A percentile compares a stretch with the other conserved stretches of the same genome.
Conservation (phyloP, 768 basidiomycete genomes). For the Termitomyces sp. region DNA sequence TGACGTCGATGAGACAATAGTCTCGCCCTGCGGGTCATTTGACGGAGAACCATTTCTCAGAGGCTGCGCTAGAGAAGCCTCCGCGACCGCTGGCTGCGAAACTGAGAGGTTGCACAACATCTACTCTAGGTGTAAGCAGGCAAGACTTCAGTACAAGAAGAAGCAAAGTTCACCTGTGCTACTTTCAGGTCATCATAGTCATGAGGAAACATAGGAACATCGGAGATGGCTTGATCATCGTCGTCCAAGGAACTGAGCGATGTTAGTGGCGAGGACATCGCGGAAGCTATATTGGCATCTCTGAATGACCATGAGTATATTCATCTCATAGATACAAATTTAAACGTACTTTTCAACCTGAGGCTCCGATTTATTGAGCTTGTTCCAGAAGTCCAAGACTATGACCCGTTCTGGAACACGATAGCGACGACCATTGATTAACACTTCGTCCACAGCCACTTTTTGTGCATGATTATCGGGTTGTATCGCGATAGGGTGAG, state of each 20-base stretch:
- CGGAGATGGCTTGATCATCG: slow-evolving; percentile 32
- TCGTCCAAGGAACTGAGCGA: slow-evolving; percentile 72
- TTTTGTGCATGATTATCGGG: slow-evolving; percentile 32
- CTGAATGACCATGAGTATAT: slow-evolving; percentile 16
- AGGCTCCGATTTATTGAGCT: slow-evolving; percentile 45
- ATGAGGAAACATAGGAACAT: slow-evolving; percentile 19
- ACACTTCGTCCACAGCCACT: slow-evolving; percentile 70
- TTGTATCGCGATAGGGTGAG: slow-evolving; percentile 55
- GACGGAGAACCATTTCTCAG: slow-evolving; percentile 13
- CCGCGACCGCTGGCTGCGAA: slow-evolving; percentile 9
- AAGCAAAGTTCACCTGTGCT: slow-evolving; percentile 41
- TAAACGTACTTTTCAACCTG: slow-evolving; percentile 35
- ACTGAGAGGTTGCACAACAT: slow-evolving; percentile 33
- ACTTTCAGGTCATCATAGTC: slow-evolving; percentile 48
- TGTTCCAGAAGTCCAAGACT: slow-evolving; percentile 94
- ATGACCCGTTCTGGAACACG: slow-evolving; percentile 90
- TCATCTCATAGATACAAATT: background rate
- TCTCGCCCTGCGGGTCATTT: slow-evolving; percentile 24
- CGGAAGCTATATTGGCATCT: slow-evolving; percentile 37
- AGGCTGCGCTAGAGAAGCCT: slow-evolving; percentile 1
- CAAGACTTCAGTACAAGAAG: background rate
- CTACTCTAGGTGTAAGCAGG: slow-evolving; percentile 17
- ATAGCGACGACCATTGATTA: slow-evolving; percentile 87
- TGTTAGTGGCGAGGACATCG: slow-evolving; percentile 66
- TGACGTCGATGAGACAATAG: slow-evolving; percentile 15